A percentile compares a stretch with the other conserved stretches of the same genome.
phyloP scores from a whole-genome alignment of 345 rosid genomes.

The Toxicodendron radicans region DNA sequence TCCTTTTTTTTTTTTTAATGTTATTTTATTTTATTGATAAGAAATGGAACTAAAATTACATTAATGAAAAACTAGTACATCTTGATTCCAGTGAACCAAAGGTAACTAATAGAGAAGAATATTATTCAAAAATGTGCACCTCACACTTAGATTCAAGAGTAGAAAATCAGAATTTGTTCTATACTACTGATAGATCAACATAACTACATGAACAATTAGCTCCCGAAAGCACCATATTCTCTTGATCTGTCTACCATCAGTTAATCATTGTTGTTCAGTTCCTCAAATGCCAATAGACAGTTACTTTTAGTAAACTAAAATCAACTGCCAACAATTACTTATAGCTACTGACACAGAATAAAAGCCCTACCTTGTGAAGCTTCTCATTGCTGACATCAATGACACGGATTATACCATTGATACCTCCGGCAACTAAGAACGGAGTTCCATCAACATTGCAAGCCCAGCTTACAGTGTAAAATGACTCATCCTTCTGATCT shows the following conservation, averaged over 20 bases:
- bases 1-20: no score
- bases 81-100: not conserved
- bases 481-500: constrained; percentile 96
- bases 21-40: no score
- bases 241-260: not conserved
- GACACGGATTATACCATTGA: constrained; percentile 87
- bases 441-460: constrained; percentile 67
- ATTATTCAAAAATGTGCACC: not conserved
- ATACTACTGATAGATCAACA: not conserved
- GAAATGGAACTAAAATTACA: not conserved
- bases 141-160: not conserved
- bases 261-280: not conserved
- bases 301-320: not conserved
- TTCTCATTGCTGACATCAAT: constrained; percentile 77
- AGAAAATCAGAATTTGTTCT: not conserved
- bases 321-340: not conserved
- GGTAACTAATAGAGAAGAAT: not conserved
- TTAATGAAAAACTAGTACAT: no score
- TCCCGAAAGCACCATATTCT: not conserved
- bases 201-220: not conserved
- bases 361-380: constrained; percentile 66
- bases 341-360: not conserved
- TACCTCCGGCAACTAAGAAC: constrained; percentile 79
- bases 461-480: constrained; percentile 95
- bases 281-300: not conserved